Evolutionary conservation across 2,329 filamentous ascomycete genomes (phyloP).

Genomic region (Chrysoporthe cubensis): DNA sequence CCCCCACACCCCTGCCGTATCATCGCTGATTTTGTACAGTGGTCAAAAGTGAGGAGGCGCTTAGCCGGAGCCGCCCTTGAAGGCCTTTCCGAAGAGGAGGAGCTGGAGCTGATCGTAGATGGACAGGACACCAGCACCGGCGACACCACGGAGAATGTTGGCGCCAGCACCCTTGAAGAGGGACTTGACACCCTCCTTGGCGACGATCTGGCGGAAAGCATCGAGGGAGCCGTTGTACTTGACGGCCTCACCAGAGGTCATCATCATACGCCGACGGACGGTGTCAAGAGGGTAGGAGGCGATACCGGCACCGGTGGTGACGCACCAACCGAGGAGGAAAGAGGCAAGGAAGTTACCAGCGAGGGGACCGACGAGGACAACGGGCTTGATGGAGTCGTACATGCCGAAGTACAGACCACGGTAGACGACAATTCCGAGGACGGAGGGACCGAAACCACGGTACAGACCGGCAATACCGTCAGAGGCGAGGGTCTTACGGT

Average conservation of each 20-base stretch:
- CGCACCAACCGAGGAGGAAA: constrained; percentile 96
- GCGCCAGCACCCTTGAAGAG: constrained; percentile 99
- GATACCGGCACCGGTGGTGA: constrained; percentile 99
- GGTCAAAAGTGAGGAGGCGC: constrained; percentile 48
- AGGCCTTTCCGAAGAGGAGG: constrained; percentile 99
- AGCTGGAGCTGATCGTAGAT: constrained; percentile 99
- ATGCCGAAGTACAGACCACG: constrained; percentile 99
- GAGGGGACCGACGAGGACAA: constrained; percentile 87
- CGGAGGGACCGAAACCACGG: constrained; percentile 99
- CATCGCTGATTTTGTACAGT: constrained; percentile 37
- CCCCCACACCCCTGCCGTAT: constrained; percentile 46
- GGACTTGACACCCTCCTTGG: constrained; percentile 96
- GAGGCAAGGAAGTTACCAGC: constrained; percentile 99
- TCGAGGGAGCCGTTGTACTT: constrained; percentile 99
- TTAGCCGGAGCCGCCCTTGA: constrained; percentile 69
- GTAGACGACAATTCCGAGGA: constrained; percentile 99
- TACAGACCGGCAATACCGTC: constrained; percentile 99
- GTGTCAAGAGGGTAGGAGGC: constrained; percentile 99
- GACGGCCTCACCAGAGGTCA: constrained; percentile 96
- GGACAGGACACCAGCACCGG: constrained; percentile 99
- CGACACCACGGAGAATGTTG: constrained; percentile 99
- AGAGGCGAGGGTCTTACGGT: constrained; percentile 99
- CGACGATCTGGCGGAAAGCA: constrained; percentile 93
- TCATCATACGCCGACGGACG: constrained; percentile 99
- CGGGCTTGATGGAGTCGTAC: constrained; percentile 99